Evolutionary conservation across 2,329 filamentous ascomycete species (phyloP).

Genomic region (Fusarium odoratissimum): DNA sequence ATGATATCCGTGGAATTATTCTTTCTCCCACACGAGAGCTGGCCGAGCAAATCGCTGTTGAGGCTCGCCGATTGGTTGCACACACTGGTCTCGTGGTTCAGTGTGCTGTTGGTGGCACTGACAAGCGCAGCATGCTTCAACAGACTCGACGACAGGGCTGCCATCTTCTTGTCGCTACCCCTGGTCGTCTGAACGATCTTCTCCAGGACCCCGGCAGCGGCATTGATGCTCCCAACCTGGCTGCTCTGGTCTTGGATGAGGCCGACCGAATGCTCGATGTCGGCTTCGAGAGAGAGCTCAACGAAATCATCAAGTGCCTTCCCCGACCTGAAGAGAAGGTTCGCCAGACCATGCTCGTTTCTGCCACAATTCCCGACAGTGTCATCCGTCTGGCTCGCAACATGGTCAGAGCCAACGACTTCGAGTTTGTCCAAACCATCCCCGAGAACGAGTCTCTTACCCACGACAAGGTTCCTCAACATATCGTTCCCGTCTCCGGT

Average conservation of each 20-base stretch:
- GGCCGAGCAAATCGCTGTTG: constrained; percentile 81
- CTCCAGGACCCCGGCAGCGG: constrained; percentile 72
- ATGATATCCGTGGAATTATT: constrained; percentile 76
- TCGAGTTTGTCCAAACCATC: constrained; percentile 93
- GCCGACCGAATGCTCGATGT: constrained; percentile 99
- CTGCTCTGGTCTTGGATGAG: constrained; percentile 94
- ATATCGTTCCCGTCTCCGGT: constrained; percentile 72
- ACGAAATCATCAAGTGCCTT: constrained; percentile 69
- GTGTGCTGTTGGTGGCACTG: constrained; percentile 91
- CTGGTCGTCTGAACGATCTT: constrained; percentile 87
- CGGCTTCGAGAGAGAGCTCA: constrained; percentile 77
- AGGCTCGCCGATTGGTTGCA: constrained; percentile 75
- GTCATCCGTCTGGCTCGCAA: constrained; percentile 82
- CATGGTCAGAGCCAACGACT: constrained; percentile 82
- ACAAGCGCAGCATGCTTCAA: constrained; percentile 75
- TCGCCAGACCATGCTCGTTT: constrained; percentile 94
- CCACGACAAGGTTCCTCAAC: constrained; percentile 85
- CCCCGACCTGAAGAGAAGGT: constrained; percentile 72
- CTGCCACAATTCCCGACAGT: constrained; percentile 87
- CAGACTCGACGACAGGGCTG: constrained; percentile 80
- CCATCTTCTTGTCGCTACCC: constrained; percentile 90
- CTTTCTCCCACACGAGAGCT: constrained; percentile 85
- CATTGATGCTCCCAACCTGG: constrained; percentile 81
- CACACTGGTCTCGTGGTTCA: constrained; percentile 75
- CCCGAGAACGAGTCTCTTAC: constrained; percentile 83